Conservation (phyloP, 208 protist genomes). For the Trypanosoma lewisi region DNA sequence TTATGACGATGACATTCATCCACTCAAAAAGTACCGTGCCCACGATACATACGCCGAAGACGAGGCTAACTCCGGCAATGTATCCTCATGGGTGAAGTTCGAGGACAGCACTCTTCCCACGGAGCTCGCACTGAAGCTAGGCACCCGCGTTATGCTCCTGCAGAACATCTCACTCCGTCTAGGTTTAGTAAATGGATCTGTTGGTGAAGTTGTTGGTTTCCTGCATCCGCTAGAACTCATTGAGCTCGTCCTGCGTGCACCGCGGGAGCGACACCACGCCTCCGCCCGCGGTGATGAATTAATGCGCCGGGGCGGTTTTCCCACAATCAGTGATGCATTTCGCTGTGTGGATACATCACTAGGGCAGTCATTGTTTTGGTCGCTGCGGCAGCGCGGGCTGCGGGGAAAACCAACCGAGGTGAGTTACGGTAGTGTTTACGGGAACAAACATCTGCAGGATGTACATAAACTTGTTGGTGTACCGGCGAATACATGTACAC, state of each 20-base stretch:
- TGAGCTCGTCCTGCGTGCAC: constrained; percentile 40
- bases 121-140: constrained; percentile 57
- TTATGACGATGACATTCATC: constrained; percentile 13
- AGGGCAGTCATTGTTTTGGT: constrained; percentile 39
- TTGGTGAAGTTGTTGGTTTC: constrained; percentile 73
- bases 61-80: not conserved
- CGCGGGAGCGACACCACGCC: constrained; percentile 16
- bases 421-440: constrained; percentile 44
- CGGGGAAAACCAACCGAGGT: constrained; percentile 9
- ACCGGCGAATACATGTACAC: not conserved
- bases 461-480: constrained; percentile 31
- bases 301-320: constrained; percentile 46
- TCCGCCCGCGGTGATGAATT: constrained; percentile 34
- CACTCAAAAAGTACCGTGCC: constrained; percentile 32
- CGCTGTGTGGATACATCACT: constrained; percentile 51
- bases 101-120: constrained; percentile 46
- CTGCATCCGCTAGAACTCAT: constrained; percentile 67
- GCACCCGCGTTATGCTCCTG: constrained; percentile 67
- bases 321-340: constrained; percentile 37
- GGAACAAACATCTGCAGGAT: constrained; percentile 22
- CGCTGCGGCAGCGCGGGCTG: constrained; percentile 23
- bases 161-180: constrained; percentile 59
- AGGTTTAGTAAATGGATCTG: constrained; percentile 74
- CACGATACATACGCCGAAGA: constrained; percentile 26
- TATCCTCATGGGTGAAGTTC: constrained; percentile 36